Percentiles rank a stretch among this genome's conserved stretches.
Conservation (phyloP, 2,329 filamentous ascomycete genomes). For the Arthrobotrys conoides region DNA sequence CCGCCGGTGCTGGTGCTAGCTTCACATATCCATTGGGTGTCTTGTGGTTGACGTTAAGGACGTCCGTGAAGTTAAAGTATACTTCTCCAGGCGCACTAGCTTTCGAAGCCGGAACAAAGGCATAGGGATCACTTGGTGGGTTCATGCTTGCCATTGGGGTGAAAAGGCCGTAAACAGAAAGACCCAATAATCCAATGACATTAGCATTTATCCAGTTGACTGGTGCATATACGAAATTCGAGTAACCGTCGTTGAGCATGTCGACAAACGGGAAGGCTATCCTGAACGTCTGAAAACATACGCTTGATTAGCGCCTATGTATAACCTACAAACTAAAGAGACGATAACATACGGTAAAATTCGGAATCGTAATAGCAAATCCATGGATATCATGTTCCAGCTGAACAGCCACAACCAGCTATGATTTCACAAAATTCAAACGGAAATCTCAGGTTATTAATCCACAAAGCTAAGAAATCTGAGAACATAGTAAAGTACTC, state of each 20-base stretch:
- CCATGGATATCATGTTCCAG: slow-evolving; percentile 72
- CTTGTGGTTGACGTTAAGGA: neutral
- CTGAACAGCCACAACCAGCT: slow-evolving; percentile 68
- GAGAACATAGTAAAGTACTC: too few relatives aligned
- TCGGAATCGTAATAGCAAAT: slow-evolving; percentile 68
- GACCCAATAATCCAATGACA: slow-evolving; percentile 68
- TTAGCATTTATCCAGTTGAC: slow-evolving; percentile 70
- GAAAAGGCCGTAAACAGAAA: slow-evolving; percentile 69
- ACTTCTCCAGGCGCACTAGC: slow-evolving; percentile 51
- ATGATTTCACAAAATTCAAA: too few relatives aligned
- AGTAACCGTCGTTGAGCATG: slow-evolving; percentile 70
- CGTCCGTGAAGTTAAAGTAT: slow-evolving; percentile 30
- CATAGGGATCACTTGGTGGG: slow-evolving; percentile 71
- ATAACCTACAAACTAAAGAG: too few relatives aligned
- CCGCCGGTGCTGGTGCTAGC: slow-evolving; percentile 7
- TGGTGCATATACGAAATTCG: slow-evolving; percentile 71
- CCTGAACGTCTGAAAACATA: slow-evolving; percentile 68
- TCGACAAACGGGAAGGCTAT: slow-evolving; percentile 74
- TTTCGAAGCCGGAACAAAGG: slow-evolving; percentile 63
- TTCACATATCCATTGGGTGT: slow-evolving; percentile 28
- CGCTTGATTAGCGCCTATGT: too few relatives aligned
- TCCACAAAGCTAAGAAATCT: too few relatives aligned
- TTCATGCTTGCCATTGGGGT: slow-evolving; percentile 69
- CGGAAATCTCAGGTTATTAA: neutral
- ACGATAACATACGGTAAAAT: slow-evolving; percentile 69